phyloP scores from a whole-genome alignment of 2,329 filamentous ascomycete species.

The Trichothecium sympodiale region DNA sequence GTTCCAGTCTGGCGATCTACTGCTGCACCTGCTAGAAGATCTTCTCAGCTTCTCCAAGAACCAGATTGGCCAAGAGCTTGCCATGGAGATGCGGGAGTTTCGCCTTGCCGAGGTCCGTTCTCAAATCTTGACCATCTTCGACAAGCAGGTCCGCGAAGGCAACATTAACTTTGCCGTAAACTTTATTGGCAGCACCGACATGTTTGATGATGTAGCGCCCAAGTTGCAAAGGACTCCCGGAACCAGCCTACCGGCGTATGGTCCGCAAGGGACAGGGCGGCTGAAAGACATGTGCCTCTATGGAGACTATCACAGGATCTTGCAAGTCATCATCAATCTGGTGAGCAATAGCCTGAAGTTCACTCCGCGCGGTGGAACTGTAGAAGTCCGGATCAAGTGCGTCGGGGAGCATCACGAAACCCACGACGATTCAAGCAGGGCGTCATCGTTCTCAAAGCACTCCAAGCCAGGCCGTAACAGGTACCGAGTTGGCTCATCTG shows the following conservation, averaged over 20 bases:
- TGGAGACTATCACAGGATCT: conserved; percentile 84
- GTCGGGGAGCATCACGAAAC: conserved; percentile 43
- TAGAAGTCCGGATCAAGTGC: conserved; percentile 68
- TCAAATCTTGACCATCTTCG: conserved; percentile 77
- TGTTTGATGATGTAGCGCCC: conserved; percentile 11
- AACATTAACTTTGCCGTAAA: conserved; percentile 62
- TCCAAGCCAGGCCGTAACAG: conserved; percentile 31
- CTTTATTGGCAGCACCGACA: conserved; percentile 39
- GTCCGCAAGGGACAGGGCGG: conserved; percentile 32
- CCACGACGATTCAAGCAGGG: conserved; percentile 33
- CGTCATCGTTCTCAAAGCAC: conserved; percentile 39
- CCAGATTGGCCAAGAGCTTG: conserved; percentile 77
- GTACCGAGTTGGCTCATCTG: conserved; percentile 35
- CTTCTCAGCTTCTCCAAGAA: conserved; percentile 91
- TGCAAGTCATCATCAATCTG: conserved; percentile 89
- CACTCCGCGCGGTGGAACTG: conserved; percentile 64
- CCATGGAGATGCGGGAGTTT: conserved; percentile 77
- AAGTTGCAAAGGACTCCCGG: no score
- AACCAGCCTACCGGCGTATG: conserved; percentile 38
- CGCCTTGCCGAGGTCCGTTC: conserved; percentile 71
- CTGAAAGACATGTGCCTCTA: conserved; percentile 80
- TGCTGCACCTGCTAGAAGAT: conserved; percentile 81
- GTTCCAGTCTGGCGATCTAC: conserved; percentile 62
- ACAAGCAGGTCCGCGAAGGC: conserved; percentile 76
- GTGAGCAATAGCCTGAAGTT: conserved; percentile 91